phyloP scores from a whole-genome alignment of 179 eudicot species.

The Actinidia arguta region DNA sequence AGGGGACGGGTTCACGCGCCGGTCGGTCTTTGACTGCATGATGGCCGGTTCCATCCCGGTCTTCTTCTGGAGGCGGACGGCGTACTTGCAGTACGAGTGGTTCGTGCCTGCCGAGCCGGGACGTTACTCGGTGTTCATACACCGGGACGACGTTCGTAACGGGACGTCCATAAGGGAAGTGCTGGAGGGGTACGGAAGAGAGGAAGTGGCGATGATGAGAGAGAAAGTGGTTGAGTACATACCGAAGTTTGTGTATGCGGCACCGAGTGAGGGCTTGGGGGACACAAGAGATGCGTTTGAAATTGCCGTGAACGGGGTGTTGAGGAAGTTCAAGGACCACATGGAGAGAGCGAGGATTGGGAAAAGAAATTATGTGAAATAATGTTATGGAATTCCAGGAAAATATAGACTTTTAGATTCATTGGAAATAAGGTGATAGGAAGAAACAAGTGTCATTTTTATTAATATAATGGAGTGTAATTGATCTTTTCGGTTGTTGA shows the following conservation, averaged over 20 bases:
- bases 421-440: too few relatives aligned
- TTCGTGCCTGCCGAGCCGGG: constrained; percentile 52
- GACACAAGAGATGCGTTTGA: constrained; percentile 56
- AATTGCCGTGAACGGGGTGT: constrained; percentile 49
- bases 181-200: constrained; percentile 34
- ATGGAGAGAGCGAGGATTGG: constrained; percentile 28
- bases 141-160: constrained; percentile 37
- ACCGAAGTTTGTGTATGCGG: constrained; percentile 49
- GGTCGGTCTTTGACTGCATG: constrained; percentile 60
- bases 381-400: too few relatives aligned
- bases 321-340: constrained; percentile 46
- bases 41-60: constrained; percentile 60
- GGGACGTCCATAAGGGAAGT: constrained; percentile 42
- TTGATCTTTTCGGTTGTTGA: too few relatives aligned
- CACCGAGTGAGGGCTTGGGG: constrained; percentile 31
- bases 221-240: constrained; percentile 49
- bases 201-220: constrained; percentile 44
- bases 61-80: constrained; percentile 55
- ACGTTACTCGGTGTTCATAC: constrained; percentile 58
- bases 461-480: too few relatives aligned
- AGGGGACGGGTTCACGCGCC: constrained; percentile 54
- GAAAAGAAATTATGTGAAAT: not conserved
- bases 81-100: constrained; percentile 65
- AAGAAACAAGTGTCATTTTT: too few relatives aligned
- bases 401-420: too few relatives aligned